Evolutionary conservation across 768 basidiomycete genomes (phyloP), one percentile per base, ranked within the genome.

Genomic region (Phallus indusiatus): DNA sequence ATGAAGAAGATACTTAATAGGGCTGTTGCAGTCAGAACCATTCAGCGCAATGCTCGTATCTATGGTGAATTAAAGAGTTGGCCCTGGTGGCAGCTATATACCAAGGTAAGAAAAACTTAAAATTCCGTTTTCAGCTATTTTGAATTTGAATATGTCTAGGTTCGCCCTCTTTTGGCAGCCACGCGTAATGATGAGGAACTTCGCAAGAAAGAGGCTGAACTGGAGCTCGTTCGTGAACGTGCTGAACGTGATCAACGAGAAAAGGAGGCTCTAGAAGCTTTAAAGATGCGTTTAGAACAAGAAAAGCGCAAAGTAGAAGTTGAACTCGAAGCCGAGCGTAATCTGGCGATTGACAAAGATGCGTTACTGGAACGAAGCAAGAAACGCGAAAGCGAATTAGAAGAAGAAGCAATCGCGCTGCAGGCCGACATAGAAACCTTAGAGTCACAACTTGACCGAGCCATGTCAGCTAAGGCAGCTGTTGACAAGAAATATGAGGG

Each of bases 71-170:
- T 99, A 28, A 79, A 84, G 50, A 91, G 95, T 55, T 98, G 96
- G 96, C 94, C 95, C 1, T 98, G 96, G 96, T 99, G 96, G 96
- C 89, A 94, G 62, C 78, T 98, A 9, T 99, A 94, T 69, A 93
- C 93, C 1, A 95, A 95, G 77, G 92, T 83, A 61, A 49, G 71
- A 57, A 11, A 20, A 16, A 11, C 11, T 5, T 42, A 4, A 2
- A 42, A 4, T 42, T 3, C 12, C n/a, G n/a, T n/a, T 42, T n/a
- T 11, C 14, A 42, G 42, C 50, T 21, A 53, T 57, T n/a, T 5
- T 51, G 63, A 63, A n/a, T n/a, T n/a, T 53, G 64, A 56, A 49
- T 60, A 57, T 22, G 5, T 46, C 50, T 58, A 90, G 88, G 85
- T 99, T 18, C 88, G 94, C 35, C 96, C 96, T 0, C 71, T 98